phyloP scores from a whole-genome alignment of 305 asterid species.

The Lippia alba region DNA sequence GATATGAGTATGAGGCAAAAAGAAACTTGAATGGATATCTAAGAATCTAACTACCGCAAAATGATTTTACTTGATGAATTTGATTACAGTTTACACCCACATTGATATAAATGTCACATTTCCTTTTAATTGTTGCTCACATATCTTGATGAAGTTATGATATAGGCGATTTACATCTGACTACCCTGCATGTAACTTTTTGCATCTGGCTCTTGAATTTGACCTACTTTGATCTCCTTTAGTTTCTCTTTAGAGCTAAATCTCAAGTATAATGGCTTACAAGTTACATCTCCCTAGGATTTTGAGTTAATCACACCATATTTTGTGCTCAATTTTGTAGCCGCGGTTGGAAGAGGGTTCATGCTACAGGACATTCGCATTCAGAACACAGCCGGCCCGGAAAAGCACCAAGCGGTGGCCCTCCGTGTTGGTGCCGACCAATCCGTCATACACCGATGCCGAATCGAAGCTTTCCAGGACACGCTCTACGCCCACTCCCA shows the following conservation, averaged over 20 bases:
- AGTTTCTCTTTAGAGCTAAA: too few species aligned
- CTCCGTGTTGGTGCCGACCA: conserved; percentile 59
- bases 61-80: too few species aligned
- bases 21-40: neutral
- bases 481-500: conserved; percentile 55
- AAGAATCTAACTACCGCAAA: too few species aligned
- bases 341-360: conserved; percentile 58
- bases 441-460: conserved; percentile 60
- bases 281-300: neutral
- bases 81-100: too few species aligned
- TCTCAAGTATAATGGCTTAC: neutral
- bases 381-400: conserved; percentile 71
- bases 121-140: too few species aligned
- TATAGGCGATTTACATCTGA: too few species aligned
- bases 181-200: too few species aligned
- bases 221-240: too few species aligned
- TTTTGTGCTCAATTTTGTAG: conserved; percentile 33
- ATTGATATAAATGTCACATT: too few species aligned
- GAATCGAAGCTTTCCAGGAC: conserved; percentile 61
- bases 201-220: too few species aligned
- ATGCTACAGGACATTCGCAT: conserved; percentile 58
- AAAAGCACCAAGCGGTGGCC: conserved; percentile 62
- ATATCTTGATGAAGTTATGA: too few species aligned
- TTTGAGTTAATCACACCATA: neutral
- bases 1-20: neutral